Percentiles rank a stretch among this genome's conserved stretches.
Conservation (phyloP, 768 basidiomycete species). For the Boletus rex-veris region DNA sequence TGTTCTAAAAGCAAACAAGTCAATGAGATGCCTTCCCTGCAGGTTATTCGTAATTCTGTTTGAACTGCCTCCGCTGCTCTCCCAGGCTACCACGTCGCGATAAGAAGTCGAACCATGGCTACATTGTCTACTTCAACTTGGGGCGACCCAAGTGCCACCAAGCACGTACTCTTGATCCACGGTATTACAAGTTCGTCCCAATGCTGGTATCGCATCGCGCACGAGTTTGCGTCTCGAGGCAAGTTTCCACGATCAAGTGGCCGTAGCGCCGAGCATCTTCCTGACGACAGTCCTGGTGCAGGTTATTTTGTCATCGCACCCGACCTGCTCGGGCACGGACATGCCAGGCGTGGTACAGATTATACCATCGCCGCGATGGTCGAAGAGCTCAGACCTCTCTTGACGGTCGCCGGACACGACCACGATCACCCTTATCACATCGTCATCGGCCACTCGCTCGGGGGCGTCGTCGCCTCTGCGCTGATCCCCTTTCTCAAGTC, state of each 20-base stretch:
- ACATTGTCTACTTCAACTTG: constrained; percentile 12
- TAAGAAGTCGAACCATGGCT: neutral
- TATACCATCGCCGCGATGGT: constrained; percentile 14
- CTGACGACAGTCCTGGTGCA: neutral
- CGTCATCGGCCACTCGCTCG: constrained; percentile 22
- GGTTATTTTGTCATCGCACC: constrained; percentile 25
- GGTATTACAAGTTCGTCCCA: constrained; percentile 14
- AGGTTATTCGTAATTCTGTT: neutral
- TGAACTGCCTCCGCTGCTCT: neutral
- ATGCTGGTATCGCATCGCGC: constrained; percentile 15
- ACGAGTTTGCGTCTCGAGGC: constrained; percentile 16
- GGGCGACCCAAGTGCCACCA: constrained; percentile 17
- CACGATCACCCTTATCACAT: constrained; percentile 1
- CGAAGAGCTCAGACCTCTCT: constrained; percentile 11
- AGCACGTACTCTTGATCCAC: constrained; percentile 19
- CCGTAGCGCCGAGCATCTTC: neutral
- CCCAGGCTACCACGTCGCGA: neutral
- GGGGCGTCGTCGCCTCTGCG: constrained; percentile 11
- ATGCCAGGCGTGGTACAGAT: constrained; percentile 1
- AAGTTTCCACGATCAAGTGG: neutral
- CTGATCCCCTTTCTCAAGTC: constrained; percentile 15
- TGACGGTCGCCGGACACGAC: neutral
- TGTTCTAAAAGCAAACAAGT: constrained; percentile 17
- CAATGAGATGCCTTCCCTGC: neutral
- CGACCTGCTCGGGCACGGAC: constrained; percentile 21